phyloP scores from a whole-genome alignment of 2,329 filamentous ascomycete genomes.

The Reticulascus tulasneorum region DNA sequence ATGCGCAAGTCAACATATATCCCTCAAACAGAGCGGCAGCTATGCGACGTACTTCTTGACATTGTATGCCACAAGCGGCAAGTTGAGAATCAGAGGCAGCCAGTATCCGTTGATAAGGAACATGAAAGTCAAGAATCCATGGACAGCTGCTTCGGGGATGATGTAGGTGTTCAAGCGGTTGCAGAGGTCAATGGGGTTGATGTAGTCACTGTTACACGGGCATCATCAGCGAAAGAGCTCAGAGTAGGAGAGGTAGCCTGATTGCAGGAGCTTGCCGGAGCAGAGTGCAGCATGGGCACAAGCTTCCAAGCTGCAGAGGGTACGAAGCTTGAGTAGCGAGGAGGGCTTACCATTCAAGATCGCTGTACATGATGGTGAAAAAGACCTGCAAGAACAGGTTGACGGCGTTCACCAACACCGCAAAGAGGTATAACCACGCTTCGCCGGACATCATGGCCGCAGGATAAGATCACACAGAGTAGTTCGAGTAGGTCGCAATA shows the following conservation, averaged over 20 bases:
- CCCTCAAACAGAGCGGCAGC: neutral
- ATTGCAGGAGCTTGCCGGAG: slow-evolving; percentile 1
- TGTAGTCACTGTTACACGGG: slow-evolving; percentile 74
- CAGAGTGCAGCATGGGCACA: neutral
- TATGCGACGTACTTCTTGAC: slow-evolving; percentile 80
- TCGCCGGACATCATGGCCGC: slow-evolving; percentile 85
- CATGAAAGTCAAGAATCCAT: slow-evolving; percentile 90
- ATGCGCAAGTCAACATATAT: slow-evolving; percentile 5
- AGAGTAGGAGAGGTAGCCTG: slow-evolving; percentile 2
- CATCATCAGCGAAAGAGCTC: slow-evolving; percentile 19
- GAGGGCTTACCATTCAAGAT: slow-evolving; percentile 84
- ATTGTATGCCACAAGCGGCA: slow-evolving; percentile 90
- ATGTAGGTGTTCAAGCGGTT: slow-evolving; percentile 99
- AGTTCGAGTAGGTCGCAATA: neutral
- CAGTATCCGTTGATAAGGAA: slow-evolving; percentile 99
- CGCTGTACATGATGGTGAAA: slow-evolving; percentile 99
- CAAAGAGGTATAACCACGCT: slow-evolving; percentile 96
- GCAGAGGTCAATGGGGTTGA: slow-evolving; percentile 99
- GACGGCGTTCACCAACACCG: slow-evolving; percentile 99
- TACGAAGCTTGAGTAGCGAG: neutral
- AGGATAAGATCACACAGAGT: neutral
- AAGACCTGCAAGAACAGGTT: slow-evolving; percentile 99
- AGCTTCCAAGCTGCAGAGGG: neutral
- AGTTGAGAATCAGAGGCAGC: slow-evolving; percentile 85
- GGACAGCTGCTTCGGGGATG: slow-evolving; percentile 94